Evolutionary conservation across 2,329 filamentous ascomycete genomes (phyloP).

Genomic region (Chaetomiaceae sp.): DNA sequence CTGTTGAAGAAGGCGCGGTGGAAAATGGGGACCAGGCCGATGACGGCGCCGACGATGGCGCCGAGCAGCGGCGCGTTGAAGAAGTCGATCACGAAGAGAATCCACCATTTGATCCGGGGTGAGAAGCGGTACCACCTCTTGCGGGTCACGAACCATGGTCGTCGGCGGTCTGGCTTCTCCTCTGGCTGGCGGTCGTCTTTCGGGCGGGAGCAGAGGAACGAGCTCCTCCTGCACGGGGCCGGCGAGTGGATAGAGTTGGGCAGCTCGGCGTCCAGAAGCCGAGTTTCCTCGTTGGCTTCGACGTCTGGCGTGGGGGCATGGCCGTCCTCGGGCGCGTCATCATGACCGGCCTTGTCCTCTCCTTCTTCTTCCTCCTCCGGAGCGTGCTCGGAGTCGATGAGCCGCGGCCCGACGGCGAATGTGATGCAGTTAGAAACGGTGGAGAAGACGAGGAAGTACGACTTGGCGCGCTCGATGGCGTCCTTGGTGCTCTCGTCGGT

Average conservation of each 20-base stretch:
- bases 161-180: slow-evolving; percentile 5
- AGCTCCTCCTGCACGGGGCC: neutral
- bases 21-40: slow-evolving; percentile 54
- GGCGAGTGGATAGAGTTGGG: neutral
- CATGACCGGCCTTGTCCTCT: slow-evolving; percentile 3
- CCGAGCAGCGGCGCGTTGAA: slow-evolving; percentile 58
- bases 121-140: slow-evolving; percentile 12
- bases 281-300: slow-evolving; percentile 16
- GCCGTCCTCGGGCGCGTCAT: neutral
- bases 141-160: slow-evolving; percentile 14
- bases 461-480: slow-evolving; percentile 53
- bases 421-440: slow-evolving; percentile 58
- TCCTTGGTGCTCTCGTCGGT: slow-evolving; percentile 28
- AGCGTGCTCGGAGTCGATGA: slow-evolving; percentile 37
- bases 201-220: neutral
- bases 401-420: slow-evolving; percentile 55
- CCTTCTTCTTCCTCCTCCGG: slow-evolving; percentile 23
- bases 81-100: slow-evolving; percentile 34
- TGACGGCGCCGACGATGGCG: slow-evolving; percentile 49
- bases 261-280: slow-evolving; percentile 9
- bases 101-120: slow-evolving; percentile 19
- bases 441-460: slow-evolving; percentile 60
- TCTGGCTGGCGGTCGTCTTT: neutral
- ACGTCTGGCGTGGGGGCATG: neutral
- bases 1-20: slow-evolving; percentile 57